A percentile compares a stretch with the other conserved stretches of the same genome.
These are phyloP conservation scores for Blyttiomyces sp. DNA, from an alignment of 371 early-diverging fungal genomes.

Conservation along the genomic window DNA sequence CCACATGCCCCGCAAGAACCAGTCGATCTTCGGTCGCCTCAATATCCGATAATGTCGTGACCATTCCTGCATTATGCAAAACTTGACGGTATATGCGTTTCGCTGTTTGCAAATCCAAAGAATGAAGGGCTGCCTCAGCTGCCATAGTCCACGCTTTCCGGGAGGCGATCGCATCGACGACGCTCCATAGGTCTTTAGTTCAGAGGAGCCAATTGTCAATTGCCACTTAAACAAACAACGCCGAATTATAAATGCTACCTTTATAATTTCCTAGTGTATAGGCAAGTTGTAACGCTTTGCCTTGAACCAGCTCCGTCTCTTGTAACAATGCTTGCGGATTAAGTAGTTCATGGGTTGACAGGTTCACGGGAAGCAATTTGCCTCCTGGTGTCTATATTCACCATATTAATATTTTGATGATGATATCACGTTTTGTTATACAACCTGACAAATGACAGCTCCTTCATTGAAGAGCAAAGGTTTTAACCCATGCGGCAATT, in stretches of 20 bases:
- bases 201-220: neutral
- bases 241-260: slow-evolving; percentile 8
- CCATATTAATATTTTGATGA: neutral
- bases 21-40: slow-evolving; percentile 31
- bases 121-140: slow-evolving; percentile 37
- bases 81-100: slow-evolving; percentile 43
- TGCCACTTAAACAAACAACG: neutral
- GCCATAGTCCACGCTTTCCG: slow-evolving; percentile 41
- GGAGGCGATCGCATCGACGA: slow-evolving; percentile 16
- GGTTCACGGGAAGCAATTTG: slow-evolving; percentile 23
- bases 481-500: slow-evolving; percentile 41
- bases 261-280: slow-evolving; percentile 37
- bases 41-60: slow-evolving; percentile 26
- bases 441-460: slow-evolving; percentile 40
- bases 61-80: slow-evolving; percentile 41
- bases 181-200: slow-evolving; percentile 35
- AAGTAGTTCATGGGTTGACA: slow-evolving; percentile 34
- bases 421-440: neutral
- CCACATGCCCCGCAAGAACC: slow-evolving; percentile 40
- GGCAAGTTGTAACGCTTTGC: slow-evolving; percentile 31
- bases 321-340: slow-evolving; percentile 9
- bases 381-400: slow-evolving; percentile 34
- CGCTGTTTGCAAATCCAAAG: slow-evolving; percentile 39
- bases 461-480: slow-evolving; percentile 37
- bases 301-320: slow-evolving; percentile 34